Base-by-base conservation (phyloP, 2,329 filamentous ascomycete species). In the Plectosphaerella plurivora region DNA sequence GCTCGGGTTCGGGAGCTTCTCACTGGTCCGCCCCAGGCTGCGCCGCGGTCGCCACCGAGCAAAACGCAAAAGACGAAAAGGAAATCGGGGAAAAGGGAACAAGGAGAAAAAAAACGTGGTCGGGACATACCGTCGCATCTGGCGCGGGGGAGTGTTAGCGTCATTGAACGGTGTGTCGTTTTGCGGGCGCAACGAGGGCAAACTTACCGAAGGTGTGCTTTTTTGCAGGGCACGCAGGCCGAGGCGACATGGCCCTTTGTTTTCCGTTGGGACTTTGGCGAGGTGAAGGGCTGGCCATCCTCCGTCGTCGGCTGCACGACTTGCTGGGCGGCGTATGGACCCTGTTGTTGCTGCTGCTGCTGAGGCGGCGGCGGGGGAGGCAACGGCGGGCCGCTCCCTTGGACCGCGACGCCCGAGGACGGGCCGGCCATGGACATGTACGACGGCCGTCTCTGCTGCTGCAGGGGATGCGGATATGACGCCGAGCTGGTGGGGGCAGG, bases 211-310 rank as follows among this genome's bases (percentile, higher is more conserved):
- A 94, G 78, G 79, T 94, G 89, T 37, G 89, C 89, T 68, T 84
- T 85, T 67, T 93, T 93, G 73, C 89, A 94, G 55, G 91, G 90
- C 59, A 93, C 86, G 66, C 89, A 94, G 24, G 89, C 89, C 36
- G 88, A 92, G 49, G 88, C 88, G 50, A 93, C 89, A 72, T 94
- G 89, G 14, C 88, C 87, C 65, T 91, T 91, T 6, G 86, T 85
- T 66, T 87, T 87, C 59, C 84, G 76, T 56, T 84, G 82, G 7
- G 81, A 74, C 60, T 83, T 86, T 2, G 82, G 79, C 39, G 82
- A 83, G 11, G 73, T 70, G 56, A 76, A 78, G 3, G 74, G 67
- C 36, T 73, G 68, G 22, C 66, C 67, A 37, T 83, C 79, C n/a
- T 70, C 63, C 9, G 68, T 59, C 25, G 63, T 55, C 20, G 54